Evolutionary conservation across 352 stramenopile species (phyloP), one percentile per base, ranked within the genome.

Genomic region (Phytophthora melonis): DNA sequence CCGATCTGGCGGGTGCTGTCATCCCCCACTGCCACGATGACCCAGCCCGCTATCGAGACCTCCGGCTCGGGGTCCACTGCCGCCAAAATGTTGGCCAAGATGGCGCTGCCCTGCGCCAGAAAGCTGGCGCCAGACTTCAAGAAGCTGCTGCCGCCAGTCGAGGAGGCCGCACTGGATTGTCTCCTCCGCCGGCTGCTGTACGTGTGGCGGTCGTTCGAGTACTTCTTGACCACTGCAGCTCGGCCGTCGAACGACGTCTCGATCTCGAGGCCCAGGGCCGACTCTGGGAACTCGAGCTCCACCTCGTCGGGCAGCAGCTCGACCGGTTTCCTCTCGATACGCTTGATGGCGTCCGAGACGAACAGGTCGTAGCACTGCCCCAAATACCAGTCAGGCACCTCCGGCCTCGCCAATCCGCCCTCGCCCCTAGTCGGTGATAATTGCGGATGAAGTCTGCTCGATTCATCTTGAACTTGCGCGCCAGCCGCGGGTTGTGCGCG

Each of bases 241-340:
- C 81, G 88, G 4, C 80, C 81, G 62, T 95, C 88, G 58, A 93
- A 85, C 11, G 83, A 91, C 32, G 88, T 95, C 77, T 95, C 88
- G 54, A 95, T 95, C 30, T 91, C 84, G 2, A 95, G 63, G 0
- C 88, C 88, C 9, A 95, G 63, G 16, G 80, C 72, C 5, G 72
- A 59, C 10, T 90, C 78, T 0, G 66, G 77, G 58, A 95, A 95
- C 59, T 81, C 83, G 27, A 95, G 75, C 68, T 93, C 88, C 36
- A 92, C 49, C 65, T 95, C 88, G 52, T 92, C 80, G 2, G 66
- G 63, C 16, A 87, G 70, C 34, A 91, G 36, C 47, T 78, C 64
- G 4, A 50, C 27, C 1, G 74, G 67, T 67, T 93, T 95, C 36
- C 74, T 74, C n/a, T 82, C 74, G 43, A 95, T 83, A 21, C 88